Conservation (phyloP, 352 stramenopile genomes). For the Phytophthora pini region DNA sequence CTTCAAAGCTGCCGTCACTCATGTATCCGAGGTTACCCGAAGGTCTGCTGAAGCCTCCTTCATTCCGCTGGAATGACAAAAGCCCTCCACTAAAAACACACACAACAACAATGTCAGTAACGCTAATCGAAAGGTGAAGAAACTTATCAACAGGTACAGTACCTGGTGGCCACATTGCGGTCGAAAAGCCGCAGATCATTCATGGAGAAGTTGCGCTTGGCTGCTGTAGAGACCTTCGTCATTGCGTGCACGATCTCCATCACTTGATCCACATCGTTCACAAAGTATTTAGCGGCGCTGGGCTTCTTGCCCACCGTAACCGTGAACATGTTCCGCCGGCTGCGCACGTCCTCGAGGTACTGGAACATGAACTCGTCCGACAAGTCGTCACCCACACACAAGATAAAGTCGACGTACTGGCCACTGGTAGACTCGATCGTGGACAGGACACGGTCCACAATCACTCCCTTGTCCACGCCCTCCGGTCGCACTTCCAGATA, state of each 20-base stretch:
- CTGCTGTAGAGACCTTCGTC: conserved; percentile 84
- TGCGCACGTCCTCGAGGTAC: conserved; percentile 79
- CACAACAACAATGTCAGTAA: conserved; percentile 15
- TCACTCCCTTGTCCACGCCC: conserved; percentile 98
- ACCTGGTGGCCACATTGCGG: conserved; percentile 54
- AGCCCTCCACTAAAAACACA: conserved; percentile 31
- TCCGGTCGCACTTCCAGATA: conserved; percentile 96
- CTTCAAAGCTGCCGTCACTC: conserved; percentile 58
- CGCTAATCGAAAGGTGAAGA: conserved; percentile 1
- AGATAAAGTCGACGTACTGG: conserved; percentile 95
- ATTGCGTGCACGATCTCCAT: conserved; percentile 93
- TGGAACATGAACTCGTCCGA: conserved; percentile 99
- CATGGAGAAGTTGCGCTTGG: conserved; percentile 88
- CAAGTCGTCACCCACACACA: conserved; percentile 98
- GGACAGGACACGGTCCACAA: conserved; percentile 95
- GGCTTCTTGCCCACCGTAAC: conserved; percentile 99
- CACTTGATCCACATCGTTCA: conserved; percentile 98
- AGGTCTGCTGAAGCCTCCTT: conserved; percentile 22
- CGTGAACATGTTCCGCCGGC: conserved; percentile 90
- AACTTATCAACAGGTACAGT: conserved; percentile 42
- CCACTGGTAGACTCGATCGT: conserved; percentile 83
- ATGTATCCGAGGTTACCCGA: conserved; percentile 42
- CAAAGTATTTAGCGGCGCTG: conserved; percentile 96
- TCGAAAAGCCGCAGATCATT: conserved; percentile 84
- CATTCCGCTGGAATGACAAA: conserved; percentile 37